Evolutionary conservation across 805 yeast species (phyloP).

Genomic region (Candida rishiriensis): DNA sequence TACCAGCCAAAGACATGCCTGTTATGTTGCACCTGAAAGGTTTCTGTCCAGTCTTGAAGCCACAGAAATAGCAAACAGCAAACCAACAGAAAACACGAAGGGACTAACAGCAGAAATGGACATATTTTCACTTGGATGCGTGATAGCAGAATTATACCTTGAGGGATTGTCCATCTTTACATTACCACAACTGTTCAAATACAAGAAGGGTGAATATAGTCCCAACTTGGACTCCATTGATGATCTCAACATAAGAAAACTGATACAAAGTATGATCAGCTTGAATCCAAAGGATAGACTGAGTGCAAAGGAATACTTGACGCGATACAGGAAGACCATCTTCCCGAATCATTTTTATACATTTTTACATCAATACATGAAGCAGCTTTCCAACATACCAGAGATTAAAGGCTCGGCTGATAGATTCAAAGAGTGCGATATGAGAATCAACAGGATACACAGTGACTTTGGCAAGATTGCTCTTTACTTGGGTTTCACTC

Average conservation of each 20-base stretch:
- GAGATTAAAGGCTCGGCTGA: slow-evolving; percentile 13
- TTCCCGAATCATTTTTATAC: slow-evolving; percentile 70
- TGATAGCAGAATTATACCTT: slow-evolving; percentile 78
- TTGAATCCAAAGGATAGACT: slow-evolving; percentile 59
- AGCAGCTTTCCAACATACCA: slow-evolving; percentile 28
- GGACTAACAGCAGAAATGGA: slow-evolving; percentile 65
- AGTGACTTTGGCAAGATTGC: slow-evolving; percentile 51
- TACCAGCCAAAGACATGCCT: slow-evolving; percentile 77
- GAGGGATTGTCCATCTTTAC: slow-evolving; percentile 89
- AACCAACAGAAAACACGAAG: slow-evolving; percentile 7
- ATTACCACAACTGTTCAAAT: slow-evolving; percentile 81
- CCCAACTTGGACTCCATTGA: slow-evolving; percentile 60
- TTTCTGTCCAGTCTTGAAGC: slow-evolving; percentile 41
- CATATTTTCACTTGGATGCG: slow-evolving; percentile 78
- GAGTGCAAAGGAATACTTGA: slow-evolving; percentile 50
- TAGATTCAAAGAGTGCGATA: slow-evolving; percentile 41
- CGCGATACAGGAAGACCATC: slow-evolving; percentile 40
- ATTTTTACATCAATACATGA: slow-evolving; percentile 67
- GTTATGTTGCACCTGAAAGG: slow-evolving; percentile 94
- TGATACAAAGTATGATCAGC: slow-evolving; percentile 61
- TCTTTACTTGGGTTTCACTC: slow-evolving; percentile 34
- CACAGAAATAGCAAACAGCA: slow-evolving; percentile 5
- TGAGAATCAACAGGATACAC: slow-evolving; percentile 57
- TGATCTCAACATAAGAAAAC: slow-evolving; percentile 43
- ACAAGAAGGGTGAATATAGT: slow-evolving; percentile 59